Evolutionary conservation across 257 asterid genomes (phyloP).

Genomic region (Galeopsis tetrahit): DNA sequence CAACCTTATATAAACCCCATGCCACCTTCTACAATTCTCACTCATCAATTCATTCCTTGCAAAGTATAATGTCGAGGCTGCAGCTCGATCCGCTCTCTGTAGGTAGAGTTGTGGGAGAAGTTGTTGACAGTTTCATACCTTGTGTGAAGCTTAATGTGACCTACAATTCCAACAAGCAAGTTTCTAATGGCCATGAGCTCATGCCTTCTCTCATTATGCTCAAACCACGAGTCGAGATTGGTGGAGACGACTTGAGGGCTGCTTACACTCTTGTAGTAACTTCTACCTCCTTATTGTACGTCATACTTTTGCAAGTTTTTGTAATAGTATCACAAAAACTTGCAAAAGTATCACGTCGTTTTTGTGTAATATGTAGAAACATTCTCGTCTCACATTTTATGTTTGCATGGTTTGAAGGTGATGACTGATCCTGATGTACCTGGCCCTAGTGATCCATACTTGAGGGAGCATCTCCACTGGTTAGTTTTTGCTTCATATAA

Average conservation of each 20-base stretch:
- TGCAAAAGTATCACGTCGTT: no score
- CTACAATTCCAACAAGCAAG: conserved; percentile 58
- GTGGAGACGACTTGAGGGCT: conserved; percentile 83
- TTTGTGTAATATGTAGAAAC: no score
- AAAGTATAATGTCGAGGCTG: conserved; percentile 41
- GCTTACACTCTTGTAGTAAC: conserved; percentile 94
- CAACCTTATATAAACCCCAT: conserved; percentile 49
- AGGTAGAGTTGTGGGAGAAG: conserved; percentile 90
- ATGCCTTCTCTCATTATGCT: conserved; percentile 64
- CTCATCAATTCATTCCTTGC: not conserved
- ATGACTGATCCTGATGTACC: conserved; percentile 97
- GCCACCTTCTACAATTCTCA: conserved; percentile 32
- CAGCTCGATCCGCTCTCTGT: conserved; percentile 53
- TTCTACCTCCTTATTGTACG: not conserved
- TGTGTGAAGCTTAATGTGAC: conserved; percentile 62
- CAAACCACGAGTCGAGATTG: conserved; percentile 81
- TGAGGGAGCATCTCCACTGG: conserved; percentile 96
- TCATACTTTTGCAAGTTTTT: not conserved
- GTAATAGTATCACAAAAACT: no score
- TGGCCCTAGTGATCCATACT: conserved; percentile 86
- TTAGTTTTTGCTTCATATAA: conserved; percentile 30
- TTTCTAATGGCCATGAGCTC: conserved; percentile 79
- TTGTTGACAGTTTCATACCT: conserved; percentile 68
- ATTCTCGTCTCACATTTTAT: not conserved
- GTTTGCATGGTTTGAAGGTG: conserved; percentile 53